A percentile compares a stretch with the other conserved stretches of the same genome.
phyloP scores from a whole-genome alignment of 2,329 filamentous ascomycete genomes.

The Talaromyces sp. region DNA sequence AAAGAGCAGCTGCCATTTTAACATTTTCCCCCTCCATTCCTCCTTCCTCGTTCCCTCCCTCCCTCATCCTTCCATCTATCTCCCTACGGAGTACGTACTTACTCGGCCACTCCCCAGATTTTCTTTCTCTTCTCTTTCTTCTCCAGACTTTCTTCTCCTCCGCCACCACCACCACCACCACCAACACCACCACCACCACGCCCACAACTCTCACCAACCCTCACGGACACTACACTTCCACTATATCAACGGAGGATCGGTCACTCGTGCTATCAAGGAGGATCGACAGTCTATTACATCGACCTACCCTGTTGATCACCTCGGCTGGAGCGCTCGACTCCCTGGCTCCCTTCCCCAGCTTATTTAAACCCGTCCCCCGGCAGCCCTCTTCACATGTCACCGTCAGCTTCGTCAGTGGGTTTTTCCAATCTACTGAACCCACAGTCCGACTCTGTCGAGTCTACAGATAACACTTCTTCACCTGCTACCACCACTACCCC shows the following conservation, averaged over 20 bases:
- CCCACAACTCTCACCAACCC: neutral
- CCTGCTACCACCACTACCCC: constrained; percentile 25
- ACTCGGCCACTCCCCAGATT: constrained; percentile 15
- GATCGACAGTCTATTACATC: constrained; percentile 7
- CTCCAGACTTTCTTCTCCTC: constrained; percentile 18
- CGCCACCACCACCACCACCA: constrained; percentile 15
- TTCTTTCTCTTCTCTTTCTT: constrained; percentile 23
- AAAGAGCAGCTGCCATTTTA: neutral
- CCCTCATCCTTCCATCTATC: constrained; percentile 23
- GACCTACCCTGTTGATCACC: neutral
- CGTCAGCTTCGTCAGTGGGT: constrained; percentile 69
- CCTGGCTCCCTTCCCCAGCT: neutral
- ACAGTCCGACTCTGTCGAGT: constrained; percentile 12
- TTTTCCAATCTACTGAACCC: constrained; percentile 75
- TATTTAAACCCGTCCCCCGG: constrained; percentile 16
- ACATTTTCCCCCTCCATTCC: constrained; percentile 24
- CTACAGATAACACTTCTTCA: neutral
- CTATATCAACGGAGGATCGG: constrained; percentile 5
- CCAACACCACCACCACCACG: constrained; percentile 20
- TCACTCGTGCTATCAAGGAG: neutral
- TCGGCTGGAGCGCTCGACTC: constrained; percentile 6
- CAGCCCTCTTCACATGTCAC: constrained; percentile 65
- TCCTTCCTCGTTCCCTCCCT: constrained; percentile 27
- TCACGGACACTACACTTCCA: constrained; percentile 25
- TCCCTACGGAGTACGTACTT: neutral